Evolutionary conservation across 1,139 yeast species (phyloP).

Genomic region (Magnusiomyces clavatus): DNA sequence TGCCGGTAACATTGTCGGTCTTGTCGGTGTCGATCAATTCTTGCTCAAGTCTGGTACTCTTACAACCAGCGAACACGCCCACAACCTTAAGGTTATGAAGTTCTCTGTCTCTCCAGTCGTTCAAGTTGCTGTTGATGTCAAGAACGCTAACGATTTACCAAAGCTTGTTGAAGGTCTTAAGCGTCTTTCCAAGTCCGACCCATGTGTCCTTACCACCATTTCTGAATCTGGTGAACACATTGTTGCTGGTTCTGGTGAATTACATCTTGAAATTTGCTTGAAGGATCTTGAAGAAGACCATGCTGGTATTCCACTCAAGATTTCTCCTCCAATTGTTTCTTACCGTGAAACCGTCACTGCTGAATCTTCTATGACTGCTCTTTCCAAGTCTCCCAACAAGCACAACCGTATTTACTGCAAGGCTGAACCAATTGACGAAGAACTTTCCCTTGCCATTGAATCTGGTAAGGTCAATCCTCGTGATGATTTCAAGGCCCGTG

Average conservation of each 20-base stretch:
- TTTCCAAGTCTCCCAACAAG: conserved; percentile 99
- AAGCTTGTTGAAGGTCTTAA: conserved; percentile 99
- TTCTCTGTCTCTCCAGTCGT: conserved; percentile 99
- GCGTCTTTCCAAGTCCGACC: conserved; percentile 99
- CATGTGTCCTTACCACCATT: conserved; percentile 89
- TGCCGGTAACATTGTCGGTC: conserved; percentile 99
- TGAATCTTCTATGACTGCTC: conserved; percentile 92
- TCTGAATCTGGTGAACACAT: conserved; percentile 97
- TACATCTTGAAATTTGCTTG: conserved; percentile 98
- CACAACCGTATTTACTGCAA: conserved; percentile 99
- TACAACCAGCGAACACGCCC: conserved; percentile 93
- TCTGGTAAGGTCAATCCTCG: conserved; percentile 85
- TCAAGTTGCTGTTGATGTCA: conserved; percentile 98
- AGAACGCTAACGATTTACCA: conserved; percentile 99
- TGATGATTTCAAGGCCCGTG: conserved; percentile 99
- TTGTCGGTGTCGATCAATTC: conserved; percentile 99
- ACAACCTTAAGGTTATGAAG: conserved; percentile 99
- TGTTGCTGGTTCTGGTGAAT: conserved; percentile 99
- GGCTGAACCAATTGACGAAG: conserved; percentile 95
- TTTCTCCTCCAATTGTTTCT: conserved; percentile 96
- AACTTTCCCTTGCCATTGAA: conserved; percentile 88
- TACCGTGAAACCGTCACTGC: conserved; percentile 97
- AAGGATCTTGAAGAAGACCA: conserved; percentile 95
- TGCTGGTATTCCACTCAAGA: conserved; percentile 98
- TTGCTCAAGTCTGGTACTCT: conserved; percentile 98